Conservation (phyloP, 768 basidiomycete genomes). For the Pisolithus microcarpus region DNA sequence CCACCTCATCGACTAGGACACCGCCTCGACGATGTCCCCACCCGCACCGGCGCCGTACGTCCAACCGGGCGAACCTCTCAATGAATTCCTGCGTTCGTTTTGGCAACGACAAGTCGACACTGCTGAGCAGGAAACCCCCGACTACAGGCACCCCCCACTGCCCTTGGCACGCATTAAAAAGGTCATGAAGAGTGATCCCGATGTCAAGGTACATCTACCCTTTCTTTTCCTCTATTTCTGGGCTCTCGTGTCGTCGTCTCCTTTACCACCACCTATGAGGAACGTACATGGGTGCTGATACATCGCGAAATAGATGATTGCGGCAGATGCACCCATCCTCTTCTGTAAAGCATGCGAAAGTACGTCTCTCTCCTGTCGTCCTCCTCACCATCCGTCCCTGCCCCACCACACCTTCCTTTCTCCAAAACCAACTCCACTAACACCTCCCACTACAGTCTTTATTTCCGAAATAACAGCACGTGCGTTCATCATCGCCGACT, state of each 20-base stretch:
- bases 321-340: conserved; percentile 92
- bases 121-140: conserved; percentile 83
- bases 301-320: conserved; percentile 72
- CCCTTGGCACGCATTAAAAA: conserved; percentile 97
- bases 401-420: not conserved
- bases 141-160: conserved; percentile 80
- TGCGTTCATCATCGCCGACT: conserved; percentile 92
- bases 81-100: conserved; percentile 78
- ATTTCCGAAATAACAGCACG: conserved; percentile 95
- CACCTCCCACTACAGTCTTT: conserved; percentile 55
- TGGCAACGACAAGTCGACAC: conserved; percentile 86
- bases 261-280: not conserved
- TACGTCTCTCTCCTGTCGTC: conserved; percentile 36
- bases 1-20: no score
- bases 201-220: conserved; percentile 73
- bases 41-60: conserved; percentile 63
- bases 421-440: not conserved
- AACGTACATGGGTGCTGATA: not conserved
- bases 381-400: not conserved
- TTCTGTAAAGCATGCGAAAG: conserved; percentile 99
- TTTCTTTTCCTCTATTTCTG: not conserved
- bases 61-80: conserved; percentile 77
- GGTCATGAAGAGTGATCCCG: conserved; percentile 97
- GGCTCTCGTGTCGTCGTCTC: no score
- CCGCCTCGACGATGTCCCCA: conserved; percentile 20